These are phyloP conservation scores for Sclerotinia minor DNA, from an alignment of 2,329 filamentous ascomycete genomes.

Conservation along the genomic window DNA sequence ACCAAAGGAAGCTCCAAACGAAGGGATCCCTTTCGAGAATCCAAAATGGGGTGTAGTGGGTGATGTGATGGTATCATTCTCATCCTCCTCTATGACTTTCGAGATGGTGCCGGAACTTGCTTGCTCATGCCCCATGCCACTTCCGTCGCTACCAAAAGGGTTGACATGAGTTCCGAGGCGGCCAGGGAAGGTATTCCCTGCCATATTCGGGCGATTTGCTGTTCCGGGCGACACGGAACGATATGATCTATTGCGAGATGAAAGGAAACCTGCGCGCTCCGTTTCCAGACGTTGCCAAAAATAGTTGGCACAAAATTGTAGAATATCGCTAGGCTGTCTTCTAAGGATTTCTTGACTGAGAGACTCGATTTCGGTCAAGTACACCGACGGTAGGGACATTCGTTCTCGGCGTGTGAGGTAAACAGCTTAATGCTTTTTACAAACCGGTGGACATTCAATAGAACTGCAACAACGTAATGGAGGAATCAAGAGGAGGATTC, in stretches of 20 bases:
- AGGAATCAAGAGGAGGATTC: slow-evolving; percentile 8
- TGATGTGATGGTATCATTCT: slow-evolving; percentile 73
- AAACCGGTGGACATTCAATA: slow-evolving; percentile 11
- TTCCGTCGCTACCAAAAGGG: slow-evolving; percentile 63
- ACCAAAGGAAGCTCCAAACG: slow-evolving; percentile 43
- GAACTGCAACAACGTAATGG: slow-evolving; percentile 1
- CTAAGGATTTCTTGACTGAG: slow-evolving; percentile 62
- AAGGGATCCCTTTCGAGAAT: slow-evolving; percentile 43
- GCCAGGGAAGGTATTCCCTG: slow-evolving; percentile 74
- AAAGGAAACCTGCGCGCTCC: slow-evolving; percentile 59
- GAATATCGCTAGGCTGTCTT: slow-evolving; percentile 60
- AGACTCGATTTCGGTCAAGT: slow-evolving; percentile 62
- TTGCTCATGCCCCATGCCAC: slow-evolving; percentile 35
- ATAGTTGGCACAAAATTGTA: slow-evolving; percentile 71
- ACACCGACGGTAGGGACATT: slow-evolving; percentile 55
- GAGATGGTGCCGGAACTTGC: slow-evolving; percentile 59
- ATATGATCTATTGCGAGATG: slow-evolving; percentile 38
- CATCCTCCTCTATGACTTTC: slow-evolving; percentile 53
- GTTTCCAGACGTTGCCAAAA: slow-evolving; percentile 65
- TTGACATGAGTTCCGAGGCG: slow-evolving; percentile 67
- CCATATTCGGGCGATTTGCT: slow-evolving; percentile 54
- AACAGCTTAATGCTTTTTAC: slow-evolving; percentile 22
- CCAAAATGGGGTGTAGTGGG: slow-evolving; percentile 67
- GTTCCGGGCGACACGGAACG: slow-evolving; percentile 43
- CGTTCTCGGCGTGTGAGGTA: slow-evolving; percentile 27